Evolutionary conservation across 768 basidiomycete species (phyloP).

Genomic region (Rossbeevera mucosa): DNA sequence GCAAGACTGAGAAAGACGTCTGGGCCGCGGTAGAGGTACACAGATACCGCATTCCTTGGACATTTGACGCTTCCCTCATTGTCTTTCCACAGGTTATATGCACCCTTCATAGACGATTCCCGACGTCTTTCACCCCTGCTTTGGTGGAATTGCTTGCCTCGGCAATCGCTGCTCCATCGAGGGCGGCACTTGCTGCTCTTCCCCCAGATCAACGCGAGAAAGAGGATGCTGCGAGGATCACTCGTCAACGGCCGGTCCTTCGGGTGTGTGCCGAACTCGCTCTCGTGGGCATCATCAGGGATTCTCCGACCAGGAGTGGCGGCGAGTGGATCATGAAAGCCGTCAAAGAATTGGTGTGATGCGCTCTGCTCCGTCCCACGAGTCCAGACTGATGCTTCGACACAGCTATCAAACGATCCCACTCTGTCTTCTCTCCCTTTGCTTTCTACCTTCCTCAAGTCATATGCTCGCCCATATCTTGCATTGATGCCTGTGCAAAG

Average conservation of each 20-base stretch:
- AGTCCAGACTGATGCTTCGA: slow-evolving; percentile 11
- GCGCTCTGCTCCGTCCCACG: slow-evolving; percentile 4
- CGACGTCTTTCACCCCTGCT: slow-evolving; percentile 69
- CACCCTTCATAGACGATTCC: slow-evolving; percentile 82
- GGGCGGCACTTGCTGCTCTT: slow-evolving; percentile 51
- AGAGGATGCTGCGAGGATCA: slow-evolving; percentile 76
- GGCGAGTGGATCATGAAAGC: slow-evolving; percentile 90
- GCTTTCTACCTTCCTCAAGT: slow-evolving; percentile 87
- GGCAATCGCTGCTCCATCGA: slow-evolving; percentile 56
- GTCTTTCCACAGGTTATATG: slow-evolving; percentile 66
- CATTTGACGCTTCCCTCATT: slow-evolving; percentile 1
- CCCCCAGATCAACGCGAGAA: slow-evolving; percentile 83
- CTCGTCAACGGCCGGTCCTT: slow-evolving; percentile 79
- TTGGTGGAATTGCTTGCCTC: slow-evolving; percentile 57
- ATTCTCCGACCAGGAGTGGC: slow-evolving; percentile 64
- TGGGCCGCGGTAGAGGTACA: slow-evolving; percentile 89
- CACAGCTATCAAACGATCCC: slow-evolving; percentile 83
- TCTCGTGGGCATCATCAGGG: slow-evolving; percentile 76
- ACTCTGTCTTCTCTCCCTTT: slow-evolving; percentile 83
- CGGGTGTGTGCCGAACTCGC: slow-evolving; percentile 89
- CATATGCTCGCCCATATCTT: slow-evolving; percentile 84
- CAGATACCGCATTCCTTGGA: slow-evolving; percentile 1
- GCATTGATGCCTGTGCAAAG: slow-evolving; percentile 58
- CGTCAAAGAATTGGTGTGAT: slow-evolving; percentile 75
- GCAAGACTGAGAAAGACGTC: slow-evolving; percentile 90